phyloP scores from a whole-genome alignment of 768 basidiomycete species.

The Lactarius sp. region DNA sequence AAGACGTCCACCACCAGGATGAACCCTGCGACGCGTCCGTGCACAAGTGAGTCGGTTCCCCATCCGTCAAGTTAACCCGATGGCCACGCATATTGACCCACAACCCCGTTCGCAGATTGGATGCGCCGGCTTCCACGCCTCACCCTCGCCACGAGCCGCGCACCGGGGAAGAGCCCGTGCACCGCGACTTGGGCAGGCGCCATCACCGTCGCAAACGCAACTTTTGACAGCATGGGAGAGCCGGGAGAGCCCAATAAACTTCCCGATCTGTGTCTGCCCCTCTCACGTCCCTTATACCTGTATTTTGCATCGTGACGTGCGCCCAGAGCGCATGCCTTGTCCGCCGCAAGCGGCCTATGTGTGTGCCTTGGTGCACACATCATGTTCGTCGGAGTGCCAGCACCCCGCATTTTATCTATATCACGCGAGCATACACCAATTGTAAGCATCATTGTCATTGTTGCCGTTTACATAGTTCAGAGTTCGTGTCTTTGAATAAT shows the following conservation, averaged over 20 bases:
- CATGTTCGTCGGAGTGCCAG: not conserved
- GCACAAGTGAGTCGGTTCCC: too few species aligned
- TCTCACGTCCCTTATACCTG: not conserved
- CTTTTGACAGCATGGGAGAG: not conserved
- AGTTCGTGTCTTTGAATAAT: not conserved
- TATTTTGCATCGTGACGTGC: not conserved
- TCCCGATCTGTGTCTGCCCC: too few species aligned
- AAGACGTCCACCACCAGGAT: too few species aligned
- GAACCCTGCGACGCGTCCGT: too few species aligned
- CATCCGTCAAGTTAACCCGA: not conserved
- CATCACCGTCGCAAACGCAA: not conserved
- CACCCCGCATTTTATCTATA: not conserved
- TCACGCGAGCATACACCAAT: not conserved
- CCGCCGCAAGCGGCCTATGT: not conserved
- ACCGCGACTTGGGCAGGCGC: not conserved
- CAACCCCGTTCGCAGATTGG: too few species aligned
- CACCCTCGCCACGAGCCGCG: not conserved
- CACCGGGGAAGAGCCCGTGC: not conserved
- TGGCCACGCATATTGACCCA: not conserved
- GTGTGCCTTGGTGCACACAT: not conserved
- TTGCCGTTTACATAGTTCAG: not conserved
- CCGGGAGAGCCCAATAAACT: not conserved
- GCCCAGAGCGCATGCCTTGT: constrained; percentile 6
- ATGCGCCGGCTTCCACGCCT: not conserved
- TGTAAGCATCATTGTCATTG: not conserved